Percentiles rank a stretch among this genome's conserved stretches.
Conservation (phyloP, 2,329 filamentous ascomycete genomes). For the Pseudofabraea citricarpa region DNA sequence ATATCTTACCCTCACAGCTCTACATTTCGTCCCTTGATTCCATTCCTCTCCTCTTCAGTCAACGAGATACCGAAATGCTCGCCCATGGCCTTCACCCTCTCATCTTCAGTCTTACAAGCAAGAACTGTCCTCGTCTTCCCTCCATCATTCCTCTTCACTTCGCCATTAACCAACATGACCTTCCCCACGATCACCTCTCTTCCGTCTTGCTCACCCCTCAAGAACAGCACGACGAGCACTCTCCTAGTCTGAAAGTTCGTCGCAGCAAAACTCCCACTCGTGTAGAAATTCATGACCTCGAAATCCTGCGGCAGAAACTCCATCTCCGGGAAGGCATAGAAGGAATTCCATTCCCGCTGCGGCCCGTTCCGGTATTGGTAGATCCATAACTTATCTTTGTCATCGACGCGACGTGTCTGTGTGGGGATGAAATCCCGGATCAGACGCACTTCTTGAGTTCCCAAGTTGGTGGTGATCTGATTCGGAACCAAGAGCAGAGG, state of each 20-base stretch:
- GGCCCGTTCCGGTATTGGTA: slow-evolving; percentile 52
- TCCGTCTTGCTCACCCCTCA: slow-evolving; percentile 41
- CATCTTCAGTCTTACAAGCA: slow-evolving; percentile 43
- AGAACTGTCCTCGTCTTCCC: slow-evolving; percentile 44
- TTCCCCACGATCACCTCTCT: slow-evolving; percentile 45
- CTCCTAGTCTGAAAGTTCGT: slow-evolving; percentile 53
- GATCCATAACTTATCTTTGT: slow-evolving; percentile 52
- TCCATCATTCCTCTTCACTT: slow-evolving; percentile 48
- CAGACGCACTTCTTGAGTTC: slow-evolving; percentile 51
- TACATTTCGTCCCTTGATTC: slow-evolving; percentile 40
- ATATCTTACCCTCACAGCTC: too few relatives aligned
- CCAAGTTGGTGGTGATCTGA: slow-evolving; percentile 34
- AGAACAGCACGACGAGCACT: slow-evolving; percentile 52
- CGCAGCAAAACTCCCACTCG: slow-evolving; percentile 48
- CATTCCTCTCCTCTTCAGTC: slow-evolving; percentile 42
- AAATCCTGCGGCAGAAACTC: slow-evolving; percentile 62
- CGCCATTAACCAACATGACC: slow-evolving; percentile 43
- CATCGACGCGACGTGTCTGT: slow-evolving; percentile 34
- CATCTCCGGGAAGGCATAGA: slow-evolving; percentile 61
- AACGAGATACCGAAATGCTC: slow-evolving; percentile 46
- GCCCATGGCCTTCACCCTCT: slow-evolving; percentile 46
- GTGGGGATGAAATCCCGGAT: slow-evolving; percentile 42
- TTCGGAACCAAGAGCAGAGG: slow-evolving; percentile 49
- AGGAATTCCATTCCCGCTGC: slow-evolving; percentile 49
- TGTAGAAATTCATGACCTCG: slow-evolving; percentile 53